A percentile compares a stretch with the other conserved stretches of the same genome.
phyloP scores from a whole-genome alignment of 305 asterid genomes.

The Solanum hybrid region DNA sequence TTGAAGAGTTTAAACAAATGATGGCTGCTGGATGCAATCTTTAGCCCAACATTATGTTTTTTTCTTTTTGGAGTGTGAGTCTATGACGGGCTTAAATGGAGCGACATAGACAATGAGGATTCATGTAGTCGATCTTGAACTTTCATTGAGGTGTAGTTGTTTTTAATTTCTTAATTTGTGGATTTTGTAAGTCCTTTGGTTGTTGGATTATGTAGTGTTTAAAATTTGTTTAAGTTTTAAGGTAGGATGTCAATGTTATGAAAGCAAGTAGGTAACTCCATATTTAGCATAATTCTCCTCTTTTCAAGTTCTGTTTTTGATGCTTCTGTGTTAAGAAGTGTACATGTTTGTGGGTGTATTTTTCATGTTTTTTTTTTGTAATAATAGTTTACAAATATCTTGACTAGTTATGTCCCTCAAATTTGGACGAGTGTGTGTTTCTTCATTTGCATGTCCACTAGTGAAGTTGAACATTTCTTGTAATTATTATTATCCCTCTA shows the following conservation, averaged over 20 bases:
- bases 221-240: neutral
- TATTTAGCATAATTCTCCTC: neutral
- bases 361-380: neutral
- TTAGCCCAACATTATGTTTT: neutral
- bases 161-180: neutral
- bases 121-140: neutral
- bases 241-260: neutral
- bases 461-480: neutral
- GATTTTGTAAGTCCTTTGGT: neutral
- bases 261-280: neutral
- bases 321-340: neutral
- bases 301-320: neutral
- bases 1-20: constrained; percentile 53
- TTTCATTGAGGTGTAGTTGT: neutral
- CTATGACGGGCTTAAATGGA: neutral
- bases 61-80: neutral
- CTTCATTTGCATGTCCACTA: neutral
- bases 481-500: no score
- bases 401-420: neutral
- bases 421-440: neutral
- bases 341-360: neutral
- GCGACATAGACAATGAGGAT: neutral
- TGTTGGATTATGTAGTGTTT: neutral
- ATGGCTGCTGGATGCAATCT: constrained; percentile 30
- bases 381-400: neutral